These are phyloP conservation scores for Capsicum rhomboideum DNA, from an alignment of 257 asterid species.

Conservation along the genomic window DNA sequence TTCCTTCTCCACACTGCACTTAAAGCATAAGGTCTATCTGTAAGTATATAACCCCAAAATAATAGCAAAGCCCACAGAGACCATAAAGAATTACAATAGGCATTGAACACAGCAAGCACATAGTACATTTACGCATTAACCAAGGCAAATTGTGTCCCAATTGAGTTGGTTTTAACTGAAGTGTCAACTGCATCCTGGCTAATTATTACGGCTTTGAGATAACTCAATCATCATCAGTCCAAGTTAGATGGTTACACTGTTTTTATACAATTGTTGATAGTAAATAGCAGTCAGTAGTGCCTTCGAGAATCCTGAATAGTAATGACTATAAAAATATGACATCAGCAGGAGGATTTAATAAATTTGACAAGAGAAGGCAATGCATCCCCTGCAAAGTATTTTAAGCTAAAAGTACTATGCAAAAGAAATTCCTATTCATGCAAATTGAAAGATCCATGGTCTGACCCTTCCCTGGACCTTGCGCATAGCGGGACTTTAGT, in stretches of 20 bases:
- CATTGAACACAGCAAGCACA: not conserved
- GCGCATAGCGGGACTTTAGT: not conserved
- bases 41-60: not conserved
- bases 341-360: not conserved
- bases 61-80: not conserved
- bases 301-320: not conserved
- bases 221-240: not conserved
- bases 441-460: not conserved
- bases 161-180: not conserved
- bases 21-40: not conserved
- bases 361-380: not conserved
- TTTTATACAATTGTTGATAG: not conserved
- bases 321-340: not conserved
- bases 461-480: not conserved
- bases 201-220: not conserved
- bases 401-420: not conserved
- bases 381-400: not conserved
- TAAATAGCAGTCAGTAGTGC: not conserved
- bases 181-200: not conserved
- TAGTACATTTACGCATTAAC: not conserved
- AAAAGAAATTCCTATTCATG: not conserved
- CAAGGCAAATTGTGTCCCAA: not conserved
- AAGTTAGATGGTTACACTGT: not conserved
- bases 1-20: constrained; percentile 70
- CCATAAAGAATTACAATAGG: not conserved